Evolutionary conservation across 768 basidiomycete genomes (phyloP).

Genomic region (Macrolepiota fuliginosa): DNA sequence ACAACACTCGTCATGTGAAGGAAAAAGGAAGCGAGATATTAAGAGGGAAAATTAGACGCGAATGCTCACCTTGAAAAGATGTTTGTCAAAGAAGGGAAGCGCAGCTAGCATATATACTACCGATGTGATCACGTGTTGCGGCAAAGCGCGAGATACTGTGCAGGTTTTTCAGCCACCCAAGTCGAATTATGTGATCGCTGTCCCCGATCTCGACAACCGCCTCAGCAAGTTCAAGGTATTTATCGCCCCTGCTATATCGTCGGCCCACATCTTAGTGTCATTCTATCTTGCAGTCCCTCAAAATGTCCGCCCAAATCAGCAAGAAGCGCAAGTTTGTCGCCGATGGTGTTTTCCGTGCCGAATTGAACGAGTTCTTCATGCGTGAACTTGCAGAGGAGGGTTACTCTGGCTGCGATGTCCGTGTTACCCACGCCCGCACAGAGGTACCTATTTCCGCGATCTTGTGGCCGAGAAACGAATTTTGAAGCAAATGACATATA

Average conservation of each 20-base stretch:
- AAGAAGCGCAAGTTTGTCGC: conserved; percentile 99
- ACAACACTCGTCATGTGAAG: conserved; percentile 80
- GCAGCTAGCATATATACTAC: conserved; percentile 7
- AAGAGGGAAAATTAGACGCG: background rate
- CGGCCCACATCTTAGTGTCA: background rate
- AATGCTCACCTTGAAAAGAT: conserved; percentile 23
- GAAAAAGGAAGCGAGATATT: conserved; percentile 14
- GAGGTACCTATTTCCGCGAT: conserved; percentile 52
- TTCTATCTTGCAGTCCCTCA: conserved; percentile 21
- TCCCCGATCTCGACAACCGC: conserved; percentile 22
- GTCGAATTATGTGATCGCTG: conserved; percentile 21
- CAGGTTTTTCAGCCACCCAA: conserved; percentile 29
- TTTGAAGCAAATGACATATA: conserved; percentile 24
- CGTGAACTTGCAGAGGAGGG: conserved; percentile 98
- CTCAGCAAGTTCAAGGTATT: conserved; percentile 30
- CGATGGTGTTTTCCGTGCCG: conserved; percentile 98
- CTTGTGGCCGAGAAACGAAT: background rate
- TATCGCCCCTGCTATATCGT: background rate
- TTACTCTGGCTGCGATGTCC: conserved; percentile 99
- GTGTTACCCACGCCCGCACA: conserved; percentile 98
- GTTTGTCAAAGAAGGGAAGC: background rate
- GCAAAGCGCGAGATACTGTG: conserved; percentile 28
- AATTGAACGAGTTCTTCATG: conserved; percentile 98
- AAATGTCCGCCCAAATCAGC: conserved; percentile 87
- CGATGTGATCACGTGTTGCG: conserved; percentile 22